Evolutionary conservation across 2,329 filamentous ascomycete genomes (phyloP).

Genomic region (Aaosphaeria pasadenensis): DNA sequence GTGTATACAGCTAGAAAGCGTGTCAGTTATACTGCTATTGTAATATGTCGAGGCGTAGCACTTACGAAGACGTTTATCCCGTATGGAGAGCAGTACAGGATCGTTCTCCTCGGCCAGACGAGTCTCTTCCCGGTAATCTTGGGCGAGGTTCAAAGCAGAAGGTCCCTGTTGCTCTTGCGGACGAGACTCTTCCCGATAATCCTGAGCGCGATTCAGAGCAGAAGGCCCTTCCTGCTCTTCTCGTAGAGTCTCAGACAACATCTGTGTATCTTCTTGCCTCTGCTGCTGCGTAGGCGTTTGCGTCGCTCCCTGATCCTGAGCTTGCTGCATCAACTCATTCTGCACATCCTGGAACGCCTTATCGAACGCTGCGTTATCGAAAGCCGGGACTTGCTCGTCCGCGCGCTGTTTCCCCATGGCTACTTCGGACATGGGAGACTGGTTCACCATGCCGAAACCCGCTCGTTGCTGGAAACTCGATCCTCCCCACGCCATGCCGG

Average conservation of each 20-base stretch:
- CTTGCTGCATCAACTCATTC: conserved; percentile 35
- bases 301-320: background rate
- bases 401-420: conserved; percentile 33
- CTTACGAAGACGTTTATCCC: conserved; percentile 22
- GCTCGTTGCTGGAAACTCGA: conserved; percentile 22
- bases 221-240: too few relatives aligned
- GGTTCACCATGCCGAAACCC: conserved; percentile 14
- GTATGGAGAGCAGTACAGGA: conserved; percentile 29
- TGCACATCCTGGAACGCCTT: conserved; percentile 51
- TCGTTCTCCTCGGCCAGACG: conserved; percentile 19
- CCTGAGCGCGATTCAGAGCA: too few relatives aligned
- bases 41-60: too few relatives aligned
- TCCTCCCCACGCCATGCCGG: conserved; percentile 22
- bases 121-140: too few relatives aligned
- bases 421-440: conserved; percentile 16
- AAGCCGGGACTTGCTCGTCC: conserved; percentile 39
- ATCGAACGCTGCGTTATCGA: conserved; percentile 56
- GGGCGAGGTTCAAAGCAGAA: too few relatives aligned
- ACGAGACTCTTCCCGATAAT: too few relatives aligned
- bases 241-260: too few relatives aligned
- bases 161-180: too few relatives aligned
- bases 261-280: too few relatives aligned
- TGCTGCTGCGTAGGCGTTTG: too few relatives aligned
- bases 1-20: conserved; percentile 25
- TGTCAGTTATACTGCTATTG: background rate